Evolutionary conservation across 805 yeast genomes (phyloP).

Genomic region (Grigorovia transvaalensis): DNA sequence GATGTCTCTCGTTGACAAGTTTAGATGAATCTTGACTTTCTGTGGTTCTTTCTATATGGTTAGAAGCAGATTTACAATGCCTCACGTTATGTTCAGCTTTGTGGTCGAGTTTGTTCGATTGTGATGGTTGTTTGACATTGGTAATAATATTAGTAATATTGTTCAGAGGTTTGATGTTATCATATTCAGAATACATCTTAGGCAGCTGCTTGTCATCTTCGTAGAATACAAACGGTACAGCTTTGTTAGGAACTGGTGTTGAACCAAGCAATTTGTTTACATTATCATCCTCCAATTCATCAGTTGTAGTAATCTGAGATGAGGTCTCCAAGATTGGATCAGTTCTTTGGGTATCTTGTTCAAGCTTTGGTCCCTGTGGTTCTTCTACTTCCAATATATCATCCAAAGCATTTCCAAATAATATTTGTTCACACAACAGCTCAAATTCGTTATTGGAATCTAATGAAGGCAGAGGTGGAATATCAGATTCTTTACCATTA

Average conservation of each 20-base stretch:
- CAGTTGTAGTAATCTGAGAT: background rate
- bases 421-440: constrained; percentile 22
- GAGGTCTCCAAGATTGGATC: background rate
- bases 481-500: constrained; percentile 1
- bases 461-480: constrained; percentile 14
- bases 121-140: background rate
- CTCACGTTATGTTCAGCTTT: background rate
- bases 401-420: constrained; percentile 21
- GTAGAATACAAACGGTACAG: constrained; percentile 2
- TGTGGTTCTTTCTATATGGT: too few species aligned
- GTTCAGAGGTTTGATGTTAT: constrained; percentile 1
- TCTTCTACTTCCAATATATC: constrained; percentile 20
- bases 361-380: constrained; percentile 2
- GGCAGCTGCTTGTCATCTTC: background rate
- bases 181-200: background rate
- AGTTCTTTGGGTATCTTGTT: background rate
- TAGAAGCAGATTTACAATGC: too few species aligned
- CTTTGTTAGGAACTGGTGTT: background rate
- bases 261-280: background rate
- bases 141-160: constrained; percentile 6
- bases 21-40: too few species aligned
- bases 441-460: constrained; percentile 23
- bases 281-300: background rate
- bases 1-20: background rate
- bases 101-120: background rate